Base-by-base conservation (phyloP, 768 basidiomycete species). In the Calocybe gangraenosa region DNA sequence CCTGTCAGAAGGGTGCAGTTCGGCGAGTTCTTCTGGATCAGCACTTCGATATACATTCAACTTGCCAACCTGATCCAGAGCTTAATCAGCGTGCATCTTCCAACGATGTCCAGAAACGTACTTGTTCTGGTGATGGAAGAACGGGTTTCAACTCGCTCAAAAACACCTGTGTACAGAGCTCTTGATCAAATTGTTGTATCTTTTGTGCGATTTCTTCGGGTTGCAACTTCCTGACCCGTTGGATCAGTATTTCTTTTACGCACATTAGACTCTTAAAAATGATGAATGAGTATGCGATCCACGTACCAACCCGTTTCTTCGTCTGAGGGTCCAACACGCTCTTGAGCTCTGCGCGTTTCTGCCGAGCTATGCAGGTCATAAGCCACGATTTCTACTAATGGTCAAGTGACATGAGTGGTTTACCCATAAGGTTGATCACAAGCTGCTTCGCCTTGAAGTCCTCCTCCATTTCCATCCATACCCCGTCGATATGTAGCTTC, bases 361-460 rank as follows among this genome's bases (percentile, higher is more conserved):
- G 84, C 57, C 84, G 82, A 37, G 83, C 87, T 87, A 52, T 45
- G 39, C 32, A 31, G 45, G 35, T n/a, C 41, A 18, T 59, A 46
- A 57, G 51, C 42, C 17, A 31, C 8, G n/a, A n/a, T n/a, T n/a
- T n/a, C n/a, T n/a, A n/a, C n/a, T n/a, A n/a, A n/a, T n/a, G n/a
- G n/a, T n/a, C 25, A 28, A 28, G 11, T 28, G 5, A 11, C 25
- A 28, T 28, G 25, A 40, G 48, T 51, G n/a, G 31, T 51, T 71
- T 59, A 91, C 92, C 87, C 72, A 96, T 81, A 9, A 93, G 68
- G 58, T 91, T 92, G 48, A 89, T 87, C 46, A 95, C 92, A 38
- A 94, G 73, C 62, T 96, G 91, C 65, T 93, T 93, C 14, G 93
- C 93, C 60, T 93, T 92, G 71, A 99, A 99, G 61, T 93, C 93